Evolutionary conservation across 257 asterid species (phyloP).

Genomic region (Solanum appendiculatum): DNA sequence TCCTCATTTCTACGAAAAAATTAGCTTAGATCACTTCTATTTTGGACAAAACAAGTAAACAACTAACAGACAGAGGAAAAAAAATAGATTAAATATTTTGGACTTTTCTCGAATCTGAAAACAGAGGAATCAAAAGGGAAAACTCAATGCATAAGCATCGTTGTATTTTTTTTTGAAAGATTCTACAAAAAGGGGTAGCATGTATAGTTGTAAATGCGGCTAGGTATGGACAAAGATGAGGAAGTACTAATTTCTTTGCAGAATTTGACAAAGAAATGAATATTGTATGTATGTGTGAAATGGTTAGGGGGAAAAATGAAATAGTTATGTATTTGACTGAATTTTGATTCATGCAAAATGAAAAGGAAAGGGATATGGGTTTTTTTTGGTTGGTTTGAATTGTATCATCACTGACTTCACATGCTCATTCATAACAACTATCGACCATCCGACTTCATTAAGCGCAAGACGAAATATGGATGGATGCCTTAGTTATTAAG

Average conservation of each 20-base stretch:
- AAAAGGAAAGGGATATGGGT: not conserved
- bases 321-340: constrained; percentile 43
- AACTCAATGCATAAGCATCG: not conserved
- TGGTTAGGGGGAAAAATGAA: constrained; percentile 1
- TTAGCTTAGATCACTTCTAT: not conserved
- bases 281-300: constrained; percentile 3
- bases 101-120: not conserved
- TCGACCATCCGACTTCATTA: constrained; percentile 2
- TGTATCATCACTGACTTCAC: not conserved
- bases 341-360: constrained; percentile 2
- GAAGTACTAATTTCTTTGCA: not conserved
- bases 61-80: not conserved
- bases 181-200: not conserved
- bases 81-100: not conserved
- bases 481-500: not conserved
- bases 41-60: not conserved
- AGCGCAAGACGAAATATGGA: not conserved
- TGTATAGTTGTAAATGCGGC: not conserved
- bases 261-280: not conserved
- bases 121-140: not conserved
- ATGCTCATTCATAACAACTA: not conserved
- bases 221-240: not conserved
- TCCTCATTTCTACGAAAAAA: constrained; percentile 2
- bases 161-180: not conserved
- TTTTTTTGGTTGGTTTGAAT: not conserved